Conservation (phyloP, 192 early-diverging fungal genomes). For the Umbelopsis sp. region DNA sequence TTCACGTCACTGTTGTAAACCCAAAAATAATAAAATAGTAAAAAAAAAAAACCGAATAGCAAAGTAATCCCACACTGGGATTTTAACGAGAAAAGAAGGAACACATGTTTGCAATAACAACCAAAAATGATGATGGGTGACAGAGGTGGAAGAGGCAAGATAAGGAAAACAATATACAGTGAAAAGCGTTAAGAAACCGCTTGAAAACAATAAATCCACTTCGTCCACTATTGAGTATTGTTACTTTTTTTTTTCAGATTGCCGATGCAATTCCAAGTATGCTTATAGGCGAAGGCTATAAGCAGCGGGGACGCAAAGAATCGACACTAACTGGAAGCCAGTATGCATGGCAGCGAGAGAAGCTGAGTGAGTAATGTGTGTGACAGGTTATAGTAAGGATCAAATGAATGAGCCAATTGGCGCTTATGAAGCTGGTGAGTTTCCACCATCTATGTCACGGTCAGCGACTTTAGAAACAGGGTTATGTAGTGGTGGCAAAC, state of each 20-base stretch:
- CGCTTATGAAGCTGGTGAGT: not conserved
- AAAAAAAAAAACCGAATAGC: not conserved
- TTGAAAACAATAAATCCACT: no score
- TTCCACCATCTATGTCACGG: not conserved
- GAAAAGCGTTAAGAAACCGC: not conserved
- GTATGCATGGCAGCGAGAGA: constrained; percentile 5
- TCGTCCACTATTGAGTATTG: no score
- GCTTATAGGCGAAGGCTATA: no score
- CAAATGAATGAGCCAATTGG: not conserved
- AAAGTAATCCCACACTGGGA: not conserved
- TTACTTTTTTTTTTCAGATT: no score
- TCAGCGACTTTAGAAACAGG: not conserved
- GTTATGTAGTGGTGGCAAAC: not conserved
- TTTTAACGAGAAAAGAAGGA: not conserved
- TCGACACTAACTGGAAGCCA: not conserved
- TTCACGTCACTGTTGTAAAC: no score
- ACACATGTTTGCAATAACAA: not conserved
- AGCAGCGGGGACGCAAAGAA: no score
- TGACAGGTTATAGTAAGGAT: not conserved
- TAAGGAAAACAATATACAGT: not conserved
- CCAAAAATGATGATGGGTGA: not conserved
- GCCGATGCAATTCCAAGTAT: no score
- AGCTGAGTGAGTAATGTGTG: not conserved
- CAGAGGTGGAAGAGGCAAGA: not conserved
- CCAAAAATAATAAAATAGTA: not conserved